Base-by-base conservation (phyloP, 106 monocot species). In the Dendrobium catenatum region DNA sequence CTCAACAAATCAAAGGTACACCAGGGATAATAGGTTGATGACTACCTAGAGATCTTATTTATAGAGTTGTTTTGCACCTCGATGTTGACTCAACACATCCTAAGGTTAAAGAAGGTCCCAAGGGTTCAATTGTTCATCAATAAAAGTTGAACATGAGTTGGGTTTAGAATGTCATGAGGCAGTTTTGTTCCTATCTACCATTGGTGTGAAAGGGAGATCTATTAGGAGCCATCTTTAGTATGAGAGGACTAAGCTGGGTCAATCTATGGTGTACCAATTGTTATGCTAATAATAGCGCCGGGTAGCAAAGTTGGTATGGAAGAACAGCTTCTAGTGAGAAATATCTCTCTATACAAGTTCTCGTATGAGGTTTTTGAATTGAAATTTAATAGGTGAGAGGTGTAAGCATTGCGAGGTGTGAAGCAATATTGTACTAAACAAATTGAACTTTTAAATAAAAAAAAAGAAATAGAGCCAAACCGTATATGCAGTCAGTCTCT, bases 71-170 rank as follows among this genome's bases (percentile, higher is more conserved):
- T 67, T 67, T 22, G 40, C 72, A 72, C 72, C 33, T 72, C 33
- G 11, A 72, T 72, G 72, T 72, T n/a, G 33, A 40, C 72, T 72
- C 33, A 72, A 15, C 46, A 81, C 77, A 77, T 82, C 82, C 6
- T 77, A 61, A 77, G 82, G 64, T 82, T 82, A 64, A 82, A 82
- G 76, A 51, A 66, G 66, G 76, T 77, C 70, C 43, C 47, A 82
- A 82, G 82, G 67, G 43, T 82, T 77, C 61, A 31, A 49, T 78
- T 78, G 78, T 55, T 78, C 51, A 27, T 20, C 46, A 47, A 77
- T 77, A 20, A n/a, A 20, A 78, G 78, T 78, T 40, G 78, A 29
- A 29, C 29, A 29, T 29, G 29, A 29, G 29, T 29, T 29, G 29
- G 29, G 51, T 55, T 78, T 78, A 78, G 78, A 78, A 44, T 15